Conservation (phyloP, 2,329 filamentous ascomycete genomes). For the Domatiomyces globalis region DNA sequence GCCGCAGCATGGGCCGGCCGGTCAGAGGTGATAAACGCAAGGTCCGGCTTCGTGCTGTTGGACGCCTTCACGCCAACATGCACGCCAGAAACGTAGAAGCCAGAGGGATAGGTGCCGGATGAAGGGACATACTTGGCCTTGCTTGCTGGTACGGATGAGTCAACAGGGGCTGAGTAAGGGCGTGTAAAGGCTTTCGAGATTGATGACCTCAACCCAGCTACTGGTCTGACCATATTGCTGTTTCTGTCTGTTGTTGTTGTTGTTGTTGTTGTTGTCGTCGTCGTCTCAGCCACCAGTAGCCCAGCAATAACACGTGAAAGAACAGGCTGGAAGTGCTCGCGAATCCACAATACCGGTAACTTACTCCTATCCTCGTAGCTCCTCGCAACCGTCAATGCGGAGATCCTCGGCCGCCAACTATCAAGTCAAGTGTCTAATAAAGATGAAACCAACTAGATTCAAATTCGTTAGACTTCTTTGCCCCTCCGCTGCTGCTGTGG, state of each 20-base stretch:
- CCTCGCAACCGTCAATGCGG: neutral
- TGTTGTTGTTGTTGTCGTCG: neutral
- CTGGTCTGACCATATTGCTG: neutral
- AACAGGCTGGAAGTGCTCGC: neutral
- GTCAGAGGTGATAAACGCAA: slow-evolving; percentile 79
- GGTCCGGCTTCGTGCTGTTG: slow-evolving; percentile 81
- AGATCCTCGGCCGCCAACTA: too few relatives aligned
- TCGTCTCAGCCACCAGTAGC: neutral
- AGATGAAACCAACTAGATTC: neutral
- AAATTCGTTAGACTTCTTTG: neutral
- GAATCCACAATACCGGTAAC: neutral
- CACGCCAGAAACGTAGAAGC: slow-evolving; percentile 73
- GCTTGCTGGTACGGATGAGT: slow-evolving; percentile 50
- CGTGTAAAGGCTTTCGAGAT: slow-evolving; percentile 10
- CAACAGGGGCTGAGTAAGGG: slow-evolving; percentile 31
- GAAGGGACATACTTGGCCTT: slow-evolving; percentile 87
- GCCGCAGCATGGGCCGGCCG: slow-evolving; percentile 73
- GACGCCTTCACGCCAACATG: slow-evolving; percentile 87
- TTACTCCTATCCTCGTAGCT: neutral
- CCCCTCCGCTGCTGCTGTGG: too few relatives aligned
- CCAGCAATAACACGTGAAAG: neutral
- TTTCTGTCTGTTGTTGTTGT: neutral
- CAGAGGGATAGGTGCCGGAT: slow-evolving; percentile 73
- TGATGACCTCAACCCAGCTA: neutral
- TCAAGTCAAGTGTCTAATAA: neutral